Evolutionary conservation across 2,329 filamentous ascomycete species (phyloP).

Genomic region (Calonectria honghensis): DNA sequence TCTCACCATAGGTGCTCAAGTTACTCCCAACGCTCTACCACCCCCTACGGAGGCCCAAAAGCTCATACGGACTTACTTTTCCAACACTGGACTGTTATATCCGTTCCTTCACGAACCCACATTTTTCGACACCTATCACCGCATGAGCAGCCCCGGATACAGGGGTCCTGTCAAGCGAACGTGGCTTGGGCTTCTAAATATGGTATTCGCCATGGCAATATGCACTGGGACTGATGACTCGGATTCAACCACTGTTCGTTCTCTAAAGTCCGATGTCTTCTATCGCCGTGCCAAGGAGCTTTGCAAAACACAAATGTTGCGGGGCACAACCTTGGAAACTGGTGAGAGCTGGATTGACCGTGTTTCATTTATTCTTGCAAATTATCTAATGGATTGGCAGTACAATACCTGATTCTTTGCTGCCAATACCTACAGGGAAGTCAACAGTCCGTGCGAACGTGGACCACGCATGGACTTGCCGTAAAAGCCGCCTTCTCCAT

Average conservation of each 20-base stretch:
- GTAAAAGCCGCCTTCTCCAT: conserved; percentile 71
- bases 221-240: conserved; percentile 55
- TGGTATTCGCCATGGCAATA: conserved; percentile 69
- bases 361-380: not conserved
- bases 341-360: conserved; percentile 22
- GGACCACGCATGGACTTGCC: conserved; percentile 72
- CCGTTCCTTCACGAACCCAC: conserved; percentile 55
- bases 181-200: conserved; percentile 71
- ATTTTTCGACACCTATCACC: conserved; percentile 51
- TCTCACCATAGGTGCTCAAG: not conserved
- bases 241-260: conserved; percentile 59
- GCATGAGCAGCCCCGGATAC: conserved; percentile 48
- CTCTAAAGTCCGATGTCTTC: conserved; percentile 65
- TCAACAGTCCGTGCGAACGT: conserved; percentile 71
- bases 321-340: conserved; percentile 66
- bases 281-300: conserved; percentile 66
- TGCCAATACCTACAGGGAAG: conserved; percentile 73
- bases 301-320: conserved; percentile 64
- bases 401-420: conserved; percentile 69
- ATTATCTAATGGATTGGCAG: conserved; percentile 43
- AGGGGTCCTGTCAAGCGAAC: conserved; percentile 63
- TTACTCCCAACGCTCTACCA: conserved; percentile 45
- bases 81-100: conserved; percentile 56
- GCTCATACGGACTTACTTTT: conserved; percentile 53
- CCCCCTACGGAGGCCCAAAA: conserved; percentile 42